Evolutionary conservation across 768 basidiomycete genomes (phyloP), one percentile per base, ranked within the genome.

Genomic region (Dictyophora rubrovolvata): DNA sequence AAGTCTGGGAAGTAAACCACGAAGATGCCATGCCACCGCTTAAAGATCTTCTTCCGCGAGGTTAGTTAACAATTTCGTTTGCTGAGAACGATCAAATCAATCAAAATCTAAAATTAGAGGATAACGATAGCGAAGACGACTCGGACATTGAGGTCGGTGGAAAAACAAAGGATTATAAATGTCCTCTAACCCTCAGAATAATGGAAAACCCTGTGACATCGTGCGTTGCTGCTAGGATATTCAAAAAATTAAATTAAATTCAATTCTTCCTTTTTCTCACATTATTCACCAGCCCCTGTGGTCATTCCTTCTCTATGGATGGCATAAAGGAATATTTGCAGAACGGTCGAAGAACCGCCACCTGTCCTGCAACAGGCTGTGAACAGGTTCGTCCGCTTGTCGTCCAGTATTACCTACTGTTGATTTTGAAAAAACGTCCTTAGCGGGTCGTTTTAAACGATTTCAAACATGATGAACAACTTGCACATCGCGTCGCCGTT

Each of bases 91-190:
- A 16, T 54, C 35, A 33, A 14, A 14, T 42, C n/a, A 42, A 42
- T 42, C 42, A 42, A 28, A 28, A 28, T 28, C 18, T 53, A 16
- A n/a, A 17, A 5, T 42, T 69, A 93, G 92, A 93, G 79, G 77
- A 80, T 47, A 89, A 83, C 10, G 83, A 79, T 33, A 89, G 86
- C 56, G 89, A 89, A 59, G 84, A 85, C 54, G 93, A 94, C 34
- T 89, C 93, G 55, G 94, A 96, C 12, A 71, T 98, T 34, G 87
- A 93, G 70, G 75, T 95, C 53, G 94, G 94, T 55, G 93, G 91
- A 22, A 78, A 85, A 28, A 87, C 84, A 6, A 87, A 89, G 66
- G 85, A 84, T 65, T 91, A 85, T 75, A 86, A 82, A 57, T 95
- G 93, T 64, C 93, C 93, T 1, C 73, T 98, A 53, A 84, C 87